Conservation (phyloP, 225 moss, liverwort and hornwort species). For the Pseudisothecium myosuroides region DNA sequence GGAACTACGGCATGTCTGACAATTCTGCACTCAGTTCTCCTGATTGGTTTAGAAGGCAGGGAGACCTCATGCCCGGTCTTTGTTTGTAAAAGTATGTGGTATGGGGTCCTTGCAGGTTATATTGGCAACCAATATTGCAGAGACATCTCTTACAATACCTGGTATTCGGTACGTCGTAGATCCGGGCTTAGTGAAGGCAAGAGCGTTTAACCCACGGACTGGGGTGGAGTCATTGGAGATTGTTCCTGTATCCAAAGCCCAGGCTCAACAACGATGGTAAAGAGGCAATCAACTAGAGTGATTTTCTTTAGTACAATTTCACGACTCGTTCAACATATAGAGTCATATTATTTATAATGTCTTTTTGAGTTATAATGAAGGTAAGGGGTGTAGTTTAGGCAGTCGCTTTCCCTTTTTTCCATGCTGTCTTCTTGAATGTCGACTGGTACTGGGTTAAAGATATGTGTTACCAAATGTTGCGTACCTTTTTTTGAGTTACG, state of each 20-base stretch:
- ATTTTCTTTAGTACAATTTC: background rate
- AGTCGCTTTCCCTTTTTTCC: background rate
- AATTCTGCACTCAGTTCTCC: background rate
- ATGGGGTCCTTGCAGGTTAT: conserved; percentile 54
- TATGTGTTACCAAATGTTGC: background rate
- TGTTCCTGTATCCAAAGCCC: conserved; percentile 95
- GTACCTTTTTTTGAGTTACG: conserved; percentile 22
- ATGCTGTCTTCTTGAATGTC: background rate
- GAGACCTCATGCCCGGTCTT: background rate
- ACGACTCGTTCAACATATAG: background rate
- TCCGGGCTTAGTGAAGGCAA: conserved; percentile 89
- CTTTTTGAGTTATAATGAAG: background rate
- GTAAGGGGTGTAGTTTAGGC: background rate
- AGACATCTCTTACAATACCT: conserved; percentile 97
- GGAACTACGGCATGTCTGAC: background rate
- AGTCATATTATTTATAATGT: background rate
- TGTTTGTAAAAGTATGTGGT: background rate
- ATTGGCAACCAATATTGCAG: conserved; percentile 94
- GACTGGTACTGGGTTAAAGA: background rate
- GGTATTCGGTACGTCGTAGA: conserved; percentile 91
- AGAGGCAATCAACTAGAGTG: background rate
- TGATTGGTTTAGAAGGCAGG: background rate
- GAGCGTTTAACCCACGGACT: conserved; percentile 74
- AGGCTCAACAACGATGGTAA: conserved; percentile 87
- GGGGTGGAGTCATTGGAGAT: conserved; percentile 90